Base-by-base conservation (phyloP, 768 basidiomycete genomes). In the Leccinellum luteum region DNA sequence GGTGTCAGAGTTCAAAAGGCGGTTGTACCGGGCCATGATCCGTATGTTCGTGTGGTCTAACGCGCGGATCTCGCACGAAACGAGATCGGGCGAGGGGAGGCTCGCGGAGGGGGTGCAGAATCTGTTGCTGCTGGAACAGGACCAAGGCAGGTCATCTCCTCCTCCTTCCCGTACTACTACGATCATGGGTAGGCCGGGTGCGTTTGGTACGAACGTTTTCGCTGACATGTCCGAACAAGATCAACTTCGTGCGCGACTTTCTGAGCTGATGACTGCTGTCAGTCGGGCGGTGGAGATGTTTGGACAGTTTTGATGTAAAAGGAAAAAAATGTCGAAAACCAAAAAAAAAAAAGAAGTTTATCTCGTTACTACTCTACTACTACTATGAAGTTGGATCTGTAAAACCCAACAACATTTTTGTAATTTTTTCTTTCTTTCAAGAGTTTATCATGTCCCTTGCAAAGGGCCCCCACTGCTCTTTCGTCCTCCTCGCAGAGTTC, bases 401-500 rank as follows among this genome's bases (percentile, higher is more conserved):
- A 35, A 8, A 35, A 35, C 1, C 1, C 34, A 35, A 41, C n/a
- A 5, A 41, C n/a, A n/a, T 3, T n/a, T 41, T 17, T 19, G n/a
- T n/a, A n/a, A n/a, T n/a, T n/a, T n/a, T n/a, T n/a, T n/a, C n/a
- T 9, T 15, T 17, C 1, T 12, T n/a, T n/a, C 44, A 2, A 59
- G 34, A n/a, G n/a, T 21, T n/a, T 10, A 70, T 63, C 53, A 87
- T 88, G 86, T 71, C 81, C 51, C 58, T 64, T 2, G 79, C 78
- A 74, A 79, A 82, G 75, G 82, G 83, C 41, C 84, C 89, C 57
- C 90, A 92, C 71, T 91, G 90, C 64, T 92, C 94, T 19, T 98
- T 95, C 75, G 89, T 97, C 58, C 80, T 99, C 49, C 83, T 98
- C 53, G 97, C 97, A n/a, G 97, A 98, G 73, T 99, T 99, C 76